A percentile compares a stretch with the other conserved stretches of the same genome.
Conservation (phyloP, 306 rosid genomes). For the Carpinus viminea region DNA sequence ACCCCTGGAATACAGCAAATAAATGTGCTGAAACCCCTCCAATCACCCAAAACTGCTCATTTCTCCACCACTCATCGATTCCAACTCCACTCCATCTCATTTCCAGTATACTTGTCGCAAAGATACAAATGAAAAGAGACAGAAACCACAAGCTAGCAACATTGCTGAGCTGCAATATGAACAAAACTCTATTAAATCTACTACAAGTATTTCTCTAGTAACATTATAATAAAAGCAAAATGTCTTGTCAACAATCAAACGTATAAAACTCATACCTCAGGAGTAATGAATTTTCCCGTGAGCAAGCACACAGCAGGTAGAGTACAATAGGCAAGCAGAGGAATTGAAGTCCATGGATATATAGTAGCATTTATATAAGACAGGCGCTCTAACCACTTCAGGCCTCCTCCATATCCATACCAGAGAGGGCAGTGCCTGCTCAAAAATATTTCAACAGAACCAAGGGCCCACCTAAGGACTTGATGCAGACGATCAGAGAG, state of each 20-base stretch:
- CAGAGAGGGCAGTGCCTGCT: constrained; percentile 79
- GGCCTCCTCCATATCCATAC: constrained; percentile 78
- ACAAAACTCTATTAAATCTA: neutral
- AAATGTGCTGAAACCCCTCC: constrained; percentile 70
- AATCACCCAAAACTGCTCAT: constrained; percentile 77
- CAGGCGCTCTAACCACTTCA: constrained; percentile 62
- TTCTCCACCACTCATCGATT: constrained; percentile 80
- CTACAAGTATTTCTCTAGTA: neutral
- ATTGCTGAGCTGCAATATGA: constrained; percentile 47
- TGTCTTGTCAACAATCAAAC: neutral
- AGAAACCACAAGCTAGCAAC: constrained; percentile 66
- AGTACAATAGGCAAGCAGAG: constrained; percentile 66
- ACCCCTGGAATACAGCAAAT: constrained; percentile 58
- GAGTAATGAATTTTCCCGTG: constrained; percentile 65
- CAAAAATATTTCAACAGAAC: constrained; percentile 70
- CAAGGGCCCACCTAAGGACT: constrained; percentile 72
- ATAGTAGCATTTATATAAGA: constrained; percentile 64
- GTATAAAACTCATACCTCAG: constrained; percentile 48
- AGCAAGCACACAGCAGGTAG: constrained; percentile 76
- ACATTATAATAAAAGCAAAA: neutral
- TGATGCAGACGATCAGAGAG: constrained; percentile 57
- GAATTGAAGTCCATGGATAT: constrained; percentile 77
- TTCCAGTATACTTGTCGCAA: constrained; percentile 59
- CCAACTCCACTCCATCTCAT: constrained; percentile 78
- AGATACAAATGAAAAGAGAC: constrained; percentile 63